These are phyloP conservation scores for Penicillium decumbens DNA, from an alignment of 2,329 filamentous ascomycete species.

Conservation along the genomic window DNA sequence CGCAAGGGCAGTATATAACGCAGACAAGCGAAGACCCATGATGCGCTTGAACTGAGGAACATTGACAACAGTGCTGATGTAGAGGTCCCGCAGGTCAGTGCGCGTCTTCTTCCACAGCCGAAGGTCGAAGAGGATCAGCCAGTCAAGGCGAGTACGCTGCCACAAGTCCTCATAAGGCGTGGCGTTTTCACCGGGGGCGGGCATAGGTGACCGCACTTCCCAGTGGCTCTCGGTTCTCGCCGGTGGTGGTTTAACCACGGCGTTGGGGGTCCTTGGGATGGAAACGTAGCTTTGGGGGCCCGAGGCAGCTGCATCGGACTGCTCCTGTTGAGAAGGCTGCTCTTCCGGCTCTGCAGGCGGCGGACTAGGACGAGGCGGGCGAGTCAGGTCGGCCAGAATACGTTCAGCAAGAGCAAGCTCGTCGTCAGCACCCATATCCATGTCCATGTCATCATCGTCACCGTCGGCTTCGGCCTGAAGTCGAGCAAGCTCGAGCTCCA, in stretches of 20 bases:
- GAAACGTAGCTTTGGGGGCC: slow-evolving; percentile 45
- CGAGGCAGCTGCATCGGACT: slow-evolving; percentile 13
- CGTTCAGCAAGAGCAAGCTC: slow-evolving; percentile 71
- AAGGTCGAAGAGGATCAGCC: slow-evolving; percentile 89
- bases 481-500: slow-evolving; percentile 29
- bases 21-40: slow-evolving; percentile 86
- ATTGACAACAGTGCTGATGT: slow-evolving; percentile 92
- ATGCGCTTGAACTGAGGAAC: slow-evolving; percentile 96
- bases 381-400: slow-evolving; percentile 69
- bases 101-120: slow-evolving; percentile 95
- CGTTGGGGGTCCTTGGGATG: slow-evolving; percentile 76
- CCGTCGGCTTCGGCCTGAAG: slow-evolving; percentile 40
- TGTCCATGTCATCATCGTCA: slow-evolving; percentile 47
- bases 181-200: slow-evolving; percentile 57
- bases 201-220: slow-evolving; percentile 72
- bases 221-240: slow-evolving; percentile 67
- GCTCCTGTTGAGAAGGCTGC: slow-evolving; percentile 16
- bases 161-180: slow-evolving; percentile 81
- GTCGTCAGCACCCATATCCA: slow-evolving; percentile 57
- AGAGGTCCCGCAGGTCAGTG: slow-evolving; percentile 83
- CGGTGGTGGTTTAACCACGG: slow-evolving; percentile 39
- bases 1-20: slow-evolving; percentile 86
- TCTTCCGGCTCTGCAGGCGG: slow-evolving; percentile 28
- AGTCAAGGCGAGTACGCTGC: slow-evolving; percentile 84
- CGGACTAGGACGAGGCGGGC: slow-evolving; percentile 56